Base-by-base conservation (phyloP, 1,284 basidiomycete species). In the Boletus smithii region DNA sequence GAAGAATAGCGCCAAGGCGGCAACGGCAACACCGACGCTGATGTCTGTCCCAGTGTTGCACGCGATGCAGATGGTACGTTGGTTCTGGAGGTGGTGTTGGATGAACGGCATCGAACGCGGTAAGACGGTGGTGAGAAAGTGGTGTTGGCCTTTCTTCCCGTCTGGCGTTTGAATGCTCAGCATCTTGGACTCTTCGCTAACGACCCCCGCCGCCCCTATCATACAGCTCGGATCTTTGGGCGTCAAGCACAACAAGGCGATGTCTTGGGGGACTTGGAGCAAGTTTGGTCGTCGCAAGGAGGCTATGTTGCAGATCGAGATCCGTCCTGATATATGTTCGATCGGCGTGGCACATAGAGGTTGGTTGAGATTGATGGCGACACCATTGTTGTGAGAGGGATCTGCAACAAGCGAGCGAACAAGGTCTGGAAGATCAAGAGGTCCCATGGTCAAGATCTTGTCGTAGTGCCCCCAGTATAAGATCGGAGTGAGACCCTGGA, bases 401-500 rank as follows among this genome's bases (percentile, higher is more conserved):
- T 51, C 38, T 0, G 61, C 58, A 6, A 83, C 69, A 7, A 90
- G 55, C 0, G 58, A 56, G 2, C 61, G 59, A 10, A 91, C 72
- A 2, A 83, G 47, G 5, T 59, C 59, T 8, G 74, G 70, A 7
- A 91, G 70, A 0, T 74, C 71, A 0, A 66, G 58, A n/a, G 84
- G 72, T 5, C 60, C 53, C 7, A 68, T 65, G 0, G 58, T 37
- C 11, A 91, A 65, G n/a, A 94, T 69, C 11, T 56, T 52, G 1
- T 69, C 57, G 18, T 69, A 69, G 57, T 88, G 66, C 27, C 58
- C 55, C 92, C 92, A 95, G 60, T 87, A 94, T 10, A 84, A 50
- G 8, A 68, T 58, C 0, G 92, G 88, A 0, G 83, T 87, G 45
- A 94, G 69, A 2, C 88, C 89, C 77, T 85, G 56, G 2, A 27